These are phyloP conservation scores for Nicotiana tomentosiformis DNA, from an alignment of 257 asterid species.

Conservation along the genomic window DNA sequence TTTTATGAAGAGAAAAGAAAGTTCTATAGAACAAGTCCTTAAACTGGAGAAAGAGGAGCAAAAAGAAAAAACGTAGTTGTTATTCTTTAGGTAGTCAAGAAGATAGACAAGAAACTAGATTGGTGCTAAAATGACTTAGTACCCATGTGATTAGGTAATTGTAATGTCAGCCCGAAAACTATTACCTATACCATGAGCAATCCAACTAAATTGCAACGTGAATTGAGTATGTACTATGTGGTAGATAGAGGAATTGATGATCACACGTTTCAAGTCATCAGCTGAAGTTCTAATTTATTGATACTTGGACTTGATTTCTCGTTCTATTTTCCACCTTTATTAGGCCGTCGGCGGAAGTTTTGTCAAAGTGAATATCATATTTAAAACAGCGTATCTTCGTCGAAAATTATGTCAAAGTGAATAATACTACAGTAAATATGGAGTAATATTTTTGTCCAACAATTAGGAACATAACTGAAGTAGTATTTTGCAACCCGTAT, in stretches of 20 bases:
- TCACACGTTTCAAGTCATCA: neutral
- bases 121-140: no score
- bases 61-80: neutral
- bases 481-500: no score
- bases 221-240: neutral
- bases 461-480: neutral
- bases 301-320: neutral
- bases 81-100: no score
- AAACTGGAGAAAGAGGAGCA: conserved; percentile 22
- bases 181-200: neutral
- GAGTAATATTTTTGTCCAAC: neutral
- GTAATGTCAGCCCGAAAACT: neutral
- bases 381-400: neutral
- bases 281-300: neutral
- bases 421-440: neutral
- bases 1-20: conserved; percentile 12
- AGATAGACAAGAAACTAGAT: neutral
- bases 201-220: neutral
- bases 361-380: neutral
- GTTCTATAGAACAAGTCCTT: conserved; percentile 22
- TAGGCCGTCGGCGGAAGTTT: neutral
- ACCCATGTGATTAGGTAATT: neutral
- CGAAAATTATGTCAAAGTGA: neutral
- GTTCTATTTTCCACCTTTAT: neutral
- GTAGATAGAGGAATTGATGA: neutral